phyloP scores from a whole-genome alignment of 495 filamentous ascomycete genomes.

The Aspergillus affinis region DNA sequence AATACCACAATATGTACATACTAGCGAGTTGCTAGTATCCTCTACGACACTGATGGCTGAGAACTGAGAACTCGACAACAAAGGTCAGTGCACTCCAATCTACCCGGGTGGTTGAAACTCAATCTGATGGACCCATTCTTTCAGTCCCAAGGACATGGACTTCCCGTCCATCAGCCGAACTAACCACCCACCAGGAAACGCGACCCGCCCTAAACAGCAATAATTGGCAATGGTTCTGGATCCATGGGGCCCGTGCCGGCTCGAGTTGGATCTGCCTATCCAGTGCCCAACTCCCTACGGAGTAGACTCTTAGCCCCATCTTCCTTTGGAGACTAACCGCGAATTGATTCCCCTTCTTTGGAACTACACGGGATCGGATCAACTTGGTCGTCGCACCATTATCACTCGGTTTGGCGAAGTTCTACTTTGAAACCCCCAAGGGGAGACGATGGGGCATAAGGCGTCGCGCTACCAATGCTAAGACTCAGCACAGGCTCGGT shows the following conservation, averaged over 20 bases:
- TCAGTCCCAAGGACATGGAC: not conserved
- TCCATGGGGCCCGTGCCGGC: slow-evolving; percentile 7
- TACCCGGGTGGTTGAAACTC: not conserved
- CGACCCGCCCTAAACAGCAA: slow-evolving; percentile 6
- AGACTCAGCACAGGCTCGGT: not conserved
- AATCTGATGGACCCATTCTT: not conserved
- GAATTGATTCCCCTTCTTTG: not conserved
- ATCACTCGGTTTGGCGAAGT: not conserved
- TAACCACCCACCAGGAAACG: not conserved
- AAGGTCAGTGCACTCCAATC: not conserved
- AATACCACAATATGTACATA: not conserved
- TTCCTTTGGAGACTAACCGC: not conserved
- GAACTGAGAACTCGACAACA: not conserved
- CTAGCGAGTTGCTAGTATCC: not conserved
- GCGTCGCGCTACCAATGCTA: not conserved
- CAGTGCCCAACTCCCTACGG: not conserved
- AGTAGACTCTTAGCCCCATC: not conserved
- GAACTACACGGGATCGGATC: not conserved
- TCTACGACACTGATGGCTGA: not conserved
- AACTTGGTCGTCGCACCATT: slow-evolving; percentile 3
- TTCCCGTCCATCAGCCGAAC: slow-evolving; percentile 4
- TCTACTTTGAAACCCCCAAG: not conserved
- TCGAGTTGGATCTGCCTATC: not conserved
- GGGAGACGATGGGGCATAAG: not conserved
- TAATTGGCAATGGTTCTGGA: slow-evolving; percentile 3